Evolutionary conservation across 805 yeast species (phyloP), one percentile per base, ranked within the genome.

Genomic region (Saccharomycopsis amapae): DNA sequence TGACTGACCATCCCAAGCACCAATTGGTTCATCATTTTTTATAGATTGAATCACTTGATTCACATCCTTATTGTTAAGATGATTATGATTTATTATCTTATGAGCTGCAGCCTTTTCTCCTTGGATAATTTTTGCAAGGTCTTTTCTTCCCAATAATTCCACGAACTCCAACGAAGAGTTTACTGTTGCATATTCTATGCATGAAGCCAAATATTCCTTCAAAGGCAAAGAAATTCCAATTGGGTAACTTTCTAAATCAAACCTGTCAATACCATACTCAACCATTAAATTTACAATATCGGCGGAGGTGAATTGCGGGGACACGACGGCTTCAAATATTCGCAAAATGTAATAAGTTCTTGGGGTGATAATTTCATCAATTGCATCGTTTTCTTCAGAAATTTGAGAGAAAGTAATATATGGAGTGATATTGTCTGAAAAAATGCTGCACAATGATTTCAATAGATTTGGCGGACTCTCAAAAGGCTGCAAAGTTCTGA

Each of bases 1-100:
- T 1, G 78, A 68, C 41, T 78, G 83, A 6, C 76, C 82, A 60
- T 80, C 85, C 83, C 85, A 79, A 0, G 87, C 79, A 32, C 72
- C 58, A 1, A 75, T 59, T 3, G 67, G 63, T 18, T 77, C 81
- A 24, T 63, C 67, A 40, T 73, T 69, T 33, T 61, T 58, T 44
- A 69, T 53, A 42, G 67, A 56, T 50, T 66, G 54, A 51, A 67
- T 49, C 52, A 72, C 56, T 56, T 73, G 64, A 52, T 68, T 55
- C 52, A 71, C 54, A 55, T 73, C 72, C 57, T 74, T 69, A 1
- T 61, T 55, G 34, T 23, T 38, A 20, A 13, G 6, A 12, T 6
- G 32, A 22, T 23, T 33, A 1, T 22, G 25, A 17, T 18, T 18
- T 13, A 30, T 44, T 31, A 30, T 10, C 18, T n/a, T 36, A 28